Evolutionary conservation across 306 rosid species (phyloP).

Genomic region (Ochetophila trinervis): DNA sequence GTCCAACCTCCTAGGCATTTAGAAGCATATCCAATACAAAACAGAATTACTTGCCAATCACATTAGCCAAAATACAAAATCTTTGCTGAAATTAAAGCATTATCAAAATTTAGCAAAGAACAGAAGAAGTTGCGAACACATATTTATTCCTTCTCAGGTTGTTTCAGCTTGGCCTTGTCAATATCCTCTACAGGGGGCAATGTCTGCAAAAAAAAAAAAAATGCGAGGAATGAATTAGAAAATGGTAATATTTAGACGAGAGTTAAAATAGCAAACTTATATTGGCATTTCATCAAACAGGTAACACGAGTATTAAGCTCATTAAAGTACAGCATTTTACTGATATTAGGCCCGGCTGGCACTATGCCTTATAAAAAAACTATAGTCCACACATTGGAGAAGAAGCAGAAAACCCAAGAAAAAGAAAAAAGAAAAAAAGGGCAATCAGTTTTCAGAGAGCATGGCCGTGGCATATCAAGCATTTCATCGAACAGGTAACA

Average conservation of each 20-base stretch:
- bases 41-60: too few relatives aligned
- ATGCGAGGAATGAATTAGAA: neutral
- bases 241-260: neutral
- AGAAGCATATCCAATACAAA: too few relatives aligned
- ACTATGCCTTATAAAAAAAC: neutral
- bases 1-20: too few relatives aligned
- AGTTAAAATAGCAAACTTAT: neutral
- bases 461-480: neutral
- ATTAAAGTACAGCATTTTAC: neutral
- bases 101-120: neutral
- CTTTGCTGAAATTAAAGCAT: neutral
- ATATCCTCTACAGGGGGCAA: slow-evolving; percentile 15
- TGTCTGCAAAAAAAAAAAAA: neutral
- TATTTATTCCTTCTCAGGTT: slow-evolving; percentile 5
- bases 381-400: too few relatives aligned
- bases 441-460: neutral
- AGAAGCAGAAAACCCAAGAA: neutral
- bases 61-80: neutral
- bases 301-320: neutral
- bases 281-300: slow-evolving; percentile 13
- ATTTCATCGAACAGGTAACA: slow-evolving; percentile 9
- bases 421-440: neutral
- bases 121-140: too few relatives aligned
- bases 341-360: neutral
- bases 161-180: neutral